Evolutionary conservation across 176 grass and related monocot genomes (phyloP).

Genomic region (Pontederia crassipes): DNA sequence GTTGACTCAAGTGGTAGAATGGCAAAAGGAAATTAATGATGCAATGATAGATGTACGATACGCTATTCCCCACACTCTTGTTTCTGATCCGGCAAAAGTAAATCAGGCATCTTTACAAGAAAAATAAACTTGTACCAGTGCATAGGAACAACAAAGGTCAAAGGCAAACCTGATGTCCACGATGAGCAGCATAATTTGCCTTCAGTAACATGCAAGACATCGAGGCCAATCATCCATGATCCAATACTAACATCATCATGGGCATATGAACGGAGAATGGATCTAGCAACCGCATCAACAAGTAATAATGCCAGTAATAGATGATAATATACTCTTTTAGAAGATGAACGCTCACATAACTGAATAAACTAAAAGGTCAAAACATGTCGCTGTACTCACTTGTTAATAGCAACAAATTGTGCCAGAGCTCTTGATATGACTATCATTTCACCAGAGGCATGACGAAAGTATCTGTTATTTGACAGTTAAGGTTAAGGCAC

Average conservation of each 20-base stretch:
- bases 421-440: slow-evolving; percentile 87
- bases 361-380: too few species aligned
- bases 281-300: slow-evolving; percentile 27
- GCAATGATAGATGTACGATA: too few species aligned
- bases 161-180: slow-evolving; percentile 67
- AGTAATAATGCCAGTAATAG: background rate
- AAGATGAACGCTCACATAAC: too few species aligned
- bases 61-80: too few species aligned
- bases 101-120: too few species aligned
- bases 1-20: background rate
- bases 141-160: background rate
- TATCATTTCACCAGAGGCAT: slow-evolving; percentile 93
- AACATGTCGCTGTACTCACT: slow-evolving; percentile 9
- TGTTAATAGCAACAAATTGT: slow-evolving; percentile 99
- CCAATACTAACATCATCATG: slow-evolving; percentile 97
- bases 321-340: too few species aligned
- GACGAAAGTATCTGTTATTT: slow-evolving; percentile 76
- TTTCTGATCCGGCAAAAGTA: too few species aligned
- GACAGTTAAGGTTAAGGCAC: slow-evolving; percentile 3
- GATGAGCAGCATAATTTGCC: slow-evolving; percentile 91
- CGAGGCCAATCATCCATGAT: slow-evolving; percentile 94
- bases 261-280: slow-evolving; percentile 76
- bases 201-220: slow-evolving; percentile 90
- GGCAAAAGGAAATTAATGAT: background rate
- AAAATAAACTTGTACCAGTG: too few species aligned